Percentiles rank a stretch among this genome's conserved stretches.
These are phyloP conservation scores for Fusarium buharicum DNA, from an alignment of 2,329 filamentous ascomycete genomes.

Conservation along the genomic window DNA sequence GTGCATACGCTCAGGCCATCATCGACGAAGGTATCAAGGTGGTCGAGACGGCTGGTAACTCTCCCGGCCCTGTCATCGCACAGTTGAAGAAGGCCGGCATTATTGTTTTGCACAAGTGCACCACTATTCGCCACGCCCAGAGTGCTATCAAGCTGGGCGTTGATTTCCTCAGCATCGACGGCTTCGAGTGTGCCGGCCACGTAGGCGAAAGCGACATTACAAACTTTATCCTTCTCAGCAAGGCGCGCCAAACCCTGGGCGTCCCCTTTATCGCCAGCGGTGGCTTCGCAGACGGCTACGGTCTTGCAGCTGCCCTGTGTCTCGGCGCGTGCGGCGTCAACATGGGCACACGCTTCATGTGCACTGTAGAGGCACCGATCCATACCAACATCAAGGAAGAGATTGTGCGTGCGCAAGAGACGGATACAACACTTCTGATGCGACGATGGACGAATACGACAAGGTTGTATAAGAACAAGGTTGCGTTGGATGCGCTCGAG, in stretches of 20 bases:
- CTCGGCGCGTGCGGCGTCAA: slow-evolving; percentile 95
- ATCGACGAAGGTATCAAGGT: slow-evolving; percentile 93
- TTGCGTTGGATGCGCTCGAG: slow-evolving; percentile 80
- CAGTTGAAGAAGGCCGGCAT: slow-evolving; percentile 83
- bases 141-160: slow-evolving; percentile 94
- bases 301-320: slow-evolving; percentile 87
- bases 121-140: slow-evolving; percentile 91
- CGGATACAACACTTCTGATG: slow-evolving; percentile 88
- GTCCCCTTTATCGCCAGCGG: slow-evolving; percentile 96
- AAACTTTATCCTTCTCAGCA: slow-evolving; percentile 87
- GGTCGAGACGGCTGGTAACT: slow-evolving; percentile 92
- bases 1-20: slow-evolving; percentile 88
- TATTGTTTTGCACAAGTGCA: slow-evolving; percentile 96
- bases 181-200: slow-evolving; percentile 95
- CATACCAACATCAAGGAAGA: slow-evolving; percentile 93
- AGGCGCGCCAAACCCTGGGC: slow-evolving; percentile 83
- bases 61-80: slow-evolving; percentile 87
- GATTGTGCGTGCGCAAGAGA: slow-evolving; percentile 89
- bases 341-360: slow-evolving; percentile 99
- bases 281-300: slow-evolving; percentile 94
- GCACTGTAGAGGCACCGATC: slow-evolving; percentile 90
- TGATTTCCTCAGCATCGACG: slow-evolving; percentile 96
- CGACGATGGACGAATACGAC: slow-evolving; percentile 93
- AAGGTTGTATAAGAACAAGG: slow-evolving; percentile 89
- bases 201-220: slow-evolving; percentile 89